Evolutionary conservation across 352 stramenopile species (phyloP), one percentile per base, ranked within the genome.

Genomic region (Halophytophthora polymorphica): DNA sequence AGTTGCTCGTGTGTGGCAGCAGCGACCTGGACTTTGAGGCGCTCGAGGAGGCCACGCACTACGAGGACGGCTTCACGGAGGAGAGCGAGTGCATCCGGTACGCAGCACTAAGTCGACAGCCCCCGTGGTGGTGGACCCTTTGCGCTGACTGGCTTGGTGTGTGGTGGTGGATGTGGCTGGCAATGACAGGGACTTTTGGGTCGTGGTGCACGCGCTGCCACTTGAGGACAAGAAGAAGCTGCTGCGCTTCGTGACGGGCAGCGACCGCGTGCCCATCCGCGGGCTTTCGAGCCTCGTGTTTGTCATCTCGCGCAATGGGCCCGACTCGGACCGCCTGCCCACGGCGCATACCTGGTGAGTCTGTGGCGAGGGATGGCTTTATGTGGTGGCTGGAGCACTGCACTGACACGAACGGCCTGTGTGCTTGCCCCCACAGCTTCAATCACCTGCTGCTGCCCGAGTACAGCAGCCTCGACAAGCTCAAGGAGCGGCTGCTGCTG

Each of bases 401-500:
- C 14, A 8, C 53, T 64, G 49, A 59, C 34, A 28, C 34, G 35
- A 35, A 40, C 10, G 39, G n/a, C 22, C 25, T 50, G n/a, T 66
- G 36, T 55, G n/a, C 50, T 22, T 61, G 33, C 12, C 3, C 17
- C 22, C 43, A 8, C 23, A 90, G 80, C 58, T 96, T 96, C 63
- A 96, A 96, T 41, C 84, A 95, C 47, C 64, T 96, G 40, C 60
- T 96, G 22, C 63, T 96, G 12, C 88, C 88, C 1, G 80, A 92
- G 29, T 96, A 96, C 66, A 73, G 60, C 34, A 71, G 59, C 21
- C 67, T 56, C 12, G 75, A 93, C 31, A 95, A 96, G 55, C 67
- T 96, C 29, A 86, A 85, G 53, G 75, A 87, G 39, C 77, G 82
- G 31, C 59, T 96, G 31, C 49, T 88, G 22, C 47, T 91, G 25